Evolutionary conservation across 1,139 yeast species (phyloP), one percentile per base, ranked within the genome.

Genomic region (Debaryomyces udenii): DNA sequence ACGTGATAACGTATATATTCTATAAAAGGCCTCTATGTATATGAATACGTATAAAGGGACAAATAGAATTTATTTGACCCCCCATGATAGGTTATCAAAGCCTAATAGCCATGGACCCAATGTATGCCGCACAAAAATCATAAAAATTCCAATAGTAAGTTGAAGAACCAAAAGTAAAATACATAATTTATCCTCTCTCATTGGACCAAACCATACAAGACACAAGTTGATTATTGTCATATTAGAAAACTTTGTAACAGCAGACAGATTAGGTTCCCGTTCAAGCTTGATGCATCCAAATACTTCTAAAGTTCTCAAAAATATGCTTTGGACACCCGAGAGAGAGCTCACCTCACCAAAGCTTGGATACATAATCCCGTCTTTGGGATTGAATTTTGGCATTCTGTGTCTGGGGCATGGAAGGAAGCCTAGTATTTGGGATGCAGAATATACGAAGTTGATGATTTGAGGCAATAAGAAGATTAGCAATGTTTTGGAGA

Each of bases 381-480:
- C 83, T 13, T 72, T 62, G 10, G 66, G 68, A 52, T 88, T 80
- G 54, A 88, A 86, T 49, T 70, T 74, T 1, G 99, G 99, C 58
- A 93, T 62, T 54, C 99, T 77, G 61, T 93, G 99, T 52, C 99
- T 78, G 22, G 99, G 99, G 58, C 99, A 93, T 6, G 94, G 96
- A 11, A 94, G 83, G 2, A 93, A 53, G 36, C 83, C 81, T 63
- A 91, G 86, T 46, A 93, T 65, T 63, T 93, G 99, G 2, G 99
- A 99, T 4, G 83, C 80, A 1, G 96, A 88, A 62, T 90, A 93
- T 11, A 88, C 48, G 52, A 94, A 94, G 59, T 93, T 93, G 64
- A 89, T 65, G 39, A 93, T 87, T 64, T 93, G 99, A 1, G 98
- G 98, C 27, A 88, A 68, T 59, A 93, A 85, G 59, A 93, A 85